Base-by-base conservation (phyloP, 2,329 filamentous ascomycete genomes). In the Penicillium psychrosexuale region DNA sequence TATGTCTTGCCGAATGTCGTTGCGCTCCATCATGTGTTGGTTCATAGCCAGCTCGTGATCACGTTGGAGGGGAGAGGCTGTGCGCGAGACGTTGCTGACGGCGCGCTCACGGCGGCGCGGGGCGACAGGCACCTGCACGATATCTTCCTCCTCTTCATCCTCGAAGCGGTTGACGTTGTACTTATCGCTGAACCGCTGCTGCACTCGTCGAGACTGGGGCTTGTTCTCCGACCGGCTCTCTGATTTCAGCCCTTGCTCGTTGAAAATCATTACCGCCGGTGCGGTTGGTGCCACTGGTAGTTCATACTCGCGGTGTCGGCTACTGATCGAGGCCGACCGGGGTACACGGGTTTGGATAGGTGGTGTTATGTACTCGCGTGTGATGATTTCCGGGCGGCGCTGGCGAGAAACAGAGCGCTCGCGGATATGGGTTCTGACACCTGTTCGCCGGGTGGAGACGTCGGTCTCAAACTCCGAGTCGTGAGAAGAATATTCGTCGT, bases 321-420 rank as follows among this genome's bases (percentile, higher is more conserved):
- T 65, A 13, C 72, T 72, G 3, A 69, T 74, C 7, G 73, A 75
- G 6, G 66, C 62, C 3, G 73, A 74, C 5, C 73, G 71, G 34
- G 66, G 65, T 6, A 72, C 48, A 31, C 59, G 62, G 8, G 61
- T 56, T 17, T 68, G 44, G 12, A 61, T 54, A 12, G 71, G 71
- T 17, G 71, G 71, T 17, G 57, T 63, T 15, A 71, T 56, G 44
- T 63, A 66, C 63, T 45, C 40, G 24, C 40, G 43, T 34, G 43
- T 28, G 24, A 43, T 59, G 31, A 54, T 44, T 8, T 66, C 63
- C 11, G 66, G 66, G 22, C 50, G 61, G 28, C 66, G 71, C 43
- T 62, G 63, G 31, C 71, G 71, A 24, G 72, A 74, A 38, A 64
- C 45, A 24, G 72, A 74, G 43, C 71, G 72, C 33, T 62, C 64